Evolutionary conservation across 192 early-diverging fungal genomes (phyloP).

Genomic region (Backusella psychrophila): DNA sequence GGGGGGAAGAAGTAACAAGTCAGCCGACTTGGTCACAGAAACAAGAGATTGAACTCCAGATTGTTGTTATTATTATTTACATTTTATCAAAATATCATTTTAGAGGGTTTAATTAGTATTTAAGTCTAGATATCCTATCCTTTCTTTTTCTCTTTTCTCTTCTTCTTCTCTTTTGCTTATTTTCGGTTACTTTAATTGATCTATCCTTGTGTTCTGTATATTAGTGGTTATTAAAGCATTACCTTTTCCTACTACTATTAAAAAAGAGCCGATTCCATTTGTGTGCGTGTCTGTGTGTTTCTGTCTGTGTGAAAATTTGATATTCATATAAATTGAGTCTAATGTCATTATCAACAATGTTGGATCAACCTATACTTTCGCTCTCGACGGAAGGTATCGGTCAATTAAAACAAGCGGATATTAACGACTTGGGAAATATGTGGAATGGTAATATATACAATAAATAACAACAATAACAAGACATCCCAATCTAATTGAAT

Average conservation of each 20-base stretch:
- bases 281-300: neutral
- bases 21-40: conserved; percentile 8
- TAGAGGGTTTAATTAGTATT: too few species aligned
- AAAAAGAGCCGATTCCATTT: neutral
- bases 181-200: neutral
- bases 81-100: neutral
- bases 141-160: neutral
- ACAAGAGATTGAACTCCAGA: conserved; percentile 4
- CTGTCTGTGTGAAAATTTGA: neutral
- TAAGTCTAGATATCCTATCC: neutral
- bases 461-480: neutral
- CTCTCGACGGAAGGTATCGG: conserved; percentile 3
- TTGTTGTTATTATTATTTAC: conserved; percentile 9
- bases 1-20: neutral
- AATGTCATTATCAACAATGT: neutral
- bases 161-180: neutral
- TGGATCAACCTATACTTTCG: conserved; percentile 17
- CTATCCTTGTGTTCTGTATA: neutral
- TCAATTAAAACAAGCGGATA: conserved; percentile 8
- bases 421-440: conserved; percentile 15
- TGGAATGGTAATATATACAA: conserved; percentile 17
- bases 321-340: neutral
- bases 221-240: neutral
- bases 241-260: neutral
- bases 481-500: neutral